Conservation (phyloP, 2,329 filamentous ascomycete genomes). For the Botrytis galanthina region DNA sequence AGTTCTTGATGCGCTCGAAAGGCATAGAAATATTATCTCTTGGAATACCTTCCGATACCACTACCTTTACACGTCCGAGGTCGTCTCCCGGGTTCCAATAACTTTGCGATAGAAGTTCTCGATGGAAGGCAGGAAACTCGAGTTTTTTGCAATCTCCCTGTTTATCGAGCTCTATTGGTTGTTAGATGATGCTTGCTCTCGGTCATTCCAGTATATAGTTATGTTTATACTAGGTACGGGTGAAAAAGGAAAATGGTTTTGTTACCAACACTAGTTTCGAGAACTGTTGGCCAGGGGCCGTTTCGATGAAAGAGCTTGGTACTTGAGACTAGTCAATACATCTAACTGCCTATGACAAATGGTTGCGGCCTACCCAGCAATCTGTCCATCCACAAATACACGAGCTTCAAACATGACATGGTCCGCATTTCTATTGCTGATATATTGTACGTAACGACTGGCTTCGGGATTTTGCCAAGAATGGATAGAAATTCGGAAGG, state of each 20-base stretch:
- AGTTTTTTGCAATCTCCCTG: slow-evolving; percentile 58
- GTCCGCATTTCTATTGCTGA: slow-evolving; percentile 54
- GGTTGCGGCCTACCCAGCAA: slow-evolving; percentile 52
- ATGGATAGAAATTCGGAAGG: slow-evolving; percentile 73
- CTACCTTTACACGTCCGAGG: slow-evolving; percentile 70
- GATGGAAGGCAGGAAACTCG: slow-evolving; percentile 70
- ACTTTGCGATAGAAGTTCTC: slow-evolving; percentile 64
- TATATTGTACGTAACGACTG: slow-evolving; percentile 55
- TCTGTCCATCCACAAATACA: slow-evolving; percentile 65
- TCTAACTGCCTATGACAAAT: not conserved
- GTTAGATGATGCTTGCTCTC: slow-evolving; percentile 12
- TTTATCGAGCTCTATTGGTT: slow-evolving; percentile 35
- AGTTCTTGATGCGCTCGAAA: slow-evolving; percentile 67
- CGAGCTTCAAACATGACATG: slow-evolving; percentile 62
- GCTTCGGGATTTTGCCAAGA: slow-evolving; percentile 64
- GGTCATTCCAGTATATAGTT: not conserved
- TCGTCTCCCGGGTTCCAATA: slow-evolving; percentile 72
- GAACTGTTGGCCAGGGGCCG: slow-evolving; percentile 50
- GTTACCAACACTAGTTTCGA: slow-evolving; percentile 45
- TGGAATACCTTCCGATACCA: slow-evolving; percentile 71
- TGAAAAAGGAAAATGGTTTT: slow-evolving; percentile 15
- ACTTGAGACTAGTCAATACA: slow-evolving; percentile 29
- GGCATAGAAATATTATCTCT: slow-evolving; percentile 50
- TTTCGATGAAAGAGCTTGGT: slow-evolving; percentile 51
- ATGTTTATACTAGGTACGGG: not conserved